phyloP scores from a whole-genome alignment of 305 asterid genomes.

The Fraxinus floribunda region DNA sequence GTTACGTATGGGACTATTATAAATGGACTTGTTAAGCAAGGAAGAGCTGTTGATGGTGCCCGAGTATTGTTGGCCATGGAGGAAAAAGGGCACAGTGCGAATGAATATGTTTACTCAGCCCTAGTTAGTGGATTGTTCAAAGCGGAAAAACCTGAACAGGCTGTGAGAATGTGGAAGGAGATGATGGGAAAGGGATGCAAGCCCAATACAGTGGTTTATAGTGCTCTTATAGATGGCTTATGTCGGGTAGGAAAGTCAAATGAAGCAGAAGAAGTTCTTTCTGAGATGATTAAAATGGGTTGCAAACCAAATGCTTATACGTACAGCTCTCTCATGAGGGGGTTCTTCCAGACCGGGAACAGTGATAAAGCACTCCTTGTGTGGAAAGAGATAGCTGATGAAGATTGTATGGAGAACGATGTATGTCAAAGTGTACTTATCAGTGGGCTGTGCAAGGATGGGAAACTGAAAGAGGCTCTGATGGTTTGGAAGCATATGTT shows the following conservation, averaged over 20 bases:
- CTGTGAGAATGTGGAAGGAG: conserved; percentile 56
- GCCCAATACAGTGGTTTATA: conserved; percentile 75
- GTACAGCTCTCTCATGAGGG: conserved; percentile 78
- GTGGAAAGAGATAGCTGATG: conserved; percentile 71
- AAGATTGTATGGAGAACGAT: conserved; percentile 45
- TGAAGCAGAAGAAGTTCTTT: conserved; percentile 60
- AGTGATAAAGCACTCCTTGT: conserved; percentile 59
- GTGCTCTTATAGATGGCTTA: conserved; percentile 82
- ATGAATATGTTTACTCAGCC: conserved; percentile 64
- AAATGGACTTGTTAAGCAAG: conserved; percentile 71
- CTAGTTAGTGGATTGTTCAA: conserved; percentile 83
- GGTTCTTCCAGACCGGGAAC: conserved; percentile 65
- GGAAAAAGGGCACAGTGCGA: conserved; percentile 61
- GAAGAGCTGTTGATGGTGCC: conserved; percentile 66
- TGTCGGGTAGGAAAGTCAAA: conserved; percentile 61
- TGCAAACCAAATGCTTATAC: conserved; percentile 70
- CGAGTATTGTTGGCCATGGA: conserved; percentile 60
- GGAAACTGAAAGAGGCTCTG: conserved; percentile 71
- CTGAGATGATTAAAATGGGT: conserved; percentile 56
- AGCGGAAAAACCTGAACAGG: conserved; percentile 65
- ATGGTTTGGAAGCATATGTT: conserved; percentile 73
- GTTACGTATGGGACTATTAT: conserved; percentile 83
- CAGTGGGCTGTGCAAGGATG: conserved; percentile 71
- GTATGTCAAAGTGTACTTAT: conserved; percentile 78
- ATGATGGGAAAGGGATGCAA: conserved; percentile 65